phyloP scores from a whole-genome alignment of 805 yeast genomes.

The Wickerhamiella sergipiensis region DNA sequence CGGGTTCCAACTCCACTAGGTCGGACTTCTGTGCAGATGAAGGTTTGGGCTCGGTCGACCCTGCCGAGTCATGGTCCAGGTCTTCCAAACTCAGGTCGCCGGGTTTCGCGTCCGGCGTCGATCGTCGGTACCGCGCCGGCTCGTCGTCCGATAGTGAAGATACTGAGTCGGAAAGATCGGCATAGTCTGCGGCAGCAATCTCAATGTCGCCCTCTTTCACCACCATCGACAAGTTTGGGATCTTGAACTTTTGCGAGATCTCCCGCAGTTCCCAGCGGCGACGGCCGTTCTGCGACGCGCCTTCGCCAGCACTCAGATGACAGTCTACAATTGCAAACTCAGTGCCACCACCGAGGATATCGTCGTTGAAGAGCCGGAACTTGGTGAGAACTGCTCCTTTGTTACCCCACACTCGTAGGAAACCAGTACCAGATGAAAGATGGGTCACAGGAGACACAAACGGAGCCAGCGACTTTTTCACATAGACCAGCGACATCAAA shows the following conservation, averaged over 20 bases:
- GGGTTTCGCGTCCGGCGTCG: constrained; percentile 18
- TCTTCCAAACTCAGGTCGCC: not conserved
- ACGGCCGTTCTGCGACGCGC: constrained; percentile 25
- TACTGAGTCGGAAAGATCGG: not conserved
- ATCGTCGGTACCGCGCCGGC: constrained; percentile 28
- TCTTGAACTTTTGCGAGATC: constrained; percentile 22
- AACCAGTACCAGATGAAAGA: constrained; percentile 42
- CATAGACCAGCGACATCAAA: constrained; percentile 34
- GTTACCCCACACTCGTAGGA: constrained; percentile 45
- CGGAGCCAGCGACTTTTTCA: constrained; percentile 21
- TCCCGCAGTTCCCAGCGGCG: constrained; percentile 34
- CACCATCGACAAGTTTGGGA: constrained; percentile 15
- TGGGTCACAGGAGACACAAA: constrained; percentile 31
- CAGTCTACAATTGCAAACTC: constrained; percentile 32
- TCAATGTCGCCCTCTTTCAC: constrained; percentile 14
- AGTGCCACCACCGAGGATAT: constrained; percentile 20
- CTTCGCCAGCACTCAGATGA: constrained; percentile 36
- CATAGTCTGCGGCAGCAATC: constrained; percentile 8
- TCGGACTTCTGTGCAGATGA: too few relatives aligned
- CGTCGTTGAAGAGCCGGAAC: constrained; percentile 24
- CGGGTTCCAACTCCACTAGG: too few relatives aligned
- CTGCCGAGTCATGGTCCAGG: not conserved
- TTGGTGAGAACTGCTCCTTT: constrained; percentile 42
- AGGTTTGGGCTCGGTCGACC: too few relatives aligned
- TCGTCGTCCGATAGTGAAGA: not conserved